Conservation (phyloP, 306 rosid species). For the Abrus precatorius region DNA sequence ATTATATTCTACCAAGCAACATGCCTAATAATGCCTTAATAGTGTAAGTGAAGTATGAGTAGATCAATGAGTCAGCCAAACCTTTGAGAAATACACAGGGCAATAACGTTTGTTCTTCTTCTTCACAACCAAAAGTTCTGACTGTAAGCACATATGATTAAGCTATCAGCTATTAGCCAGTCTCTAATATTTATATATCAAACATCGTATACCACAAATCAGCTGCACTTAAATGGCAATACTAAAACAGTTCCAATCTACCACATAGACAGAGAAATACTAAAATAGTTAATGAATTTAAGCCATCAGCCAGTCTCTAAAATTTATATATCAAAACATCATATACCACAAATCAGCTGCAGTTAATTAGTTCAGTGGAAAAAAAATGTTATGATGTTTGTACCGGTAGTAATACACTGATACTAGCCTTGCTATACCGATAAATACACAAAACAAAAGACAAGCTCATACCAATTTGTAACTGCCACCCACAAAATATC, state of each 20-base stretch:
- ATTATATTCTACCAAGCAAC: constrained; percentile 24
- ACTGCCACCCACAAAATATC: constrained; percentile 13
- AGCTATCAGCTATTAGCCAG: background rate
- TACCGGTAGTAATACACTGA: background rate
- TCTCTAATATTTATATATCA: background rate
- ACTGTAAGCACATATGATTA: constrained; percentile 61
- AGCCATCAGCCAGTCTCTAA: constrained; percentile 10
- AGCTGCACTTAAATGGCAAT: background rate
- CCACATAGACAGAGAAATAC: background rate
- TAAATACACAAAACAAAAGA: constrained; percentile 5
- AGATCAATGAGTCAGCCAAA: constrained; percentile 56
- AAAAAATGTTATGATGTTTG: constrained; percentile 11
- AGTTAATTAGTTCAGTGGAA: constrained; percentile 18
- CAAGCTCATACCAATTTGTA: background rate
- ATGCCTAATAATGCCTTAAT: constrained; percentile 16
- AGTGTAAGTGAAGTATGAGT: constrained; percentile 16
- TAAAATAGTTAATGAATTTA: constrained; percentile 17
- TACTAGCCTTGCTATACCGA: constrained; percentile 3
- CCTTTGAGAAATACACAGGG: constrained; percentile 93
- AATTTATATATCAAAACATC: background rate
- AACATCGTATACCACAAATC: background rate
- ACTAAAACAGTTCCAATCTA: constrained; percentile 20
- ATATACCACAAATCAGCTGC: background rate
- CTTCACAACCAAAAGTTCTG: constrained; percentile 90
- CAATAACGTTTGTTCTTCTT: constrained; percentile 93